Evolutionary conservation across 768 basidiomycete species (phyloP).

Genomic region (Suillus cothurnatus): DNA sequence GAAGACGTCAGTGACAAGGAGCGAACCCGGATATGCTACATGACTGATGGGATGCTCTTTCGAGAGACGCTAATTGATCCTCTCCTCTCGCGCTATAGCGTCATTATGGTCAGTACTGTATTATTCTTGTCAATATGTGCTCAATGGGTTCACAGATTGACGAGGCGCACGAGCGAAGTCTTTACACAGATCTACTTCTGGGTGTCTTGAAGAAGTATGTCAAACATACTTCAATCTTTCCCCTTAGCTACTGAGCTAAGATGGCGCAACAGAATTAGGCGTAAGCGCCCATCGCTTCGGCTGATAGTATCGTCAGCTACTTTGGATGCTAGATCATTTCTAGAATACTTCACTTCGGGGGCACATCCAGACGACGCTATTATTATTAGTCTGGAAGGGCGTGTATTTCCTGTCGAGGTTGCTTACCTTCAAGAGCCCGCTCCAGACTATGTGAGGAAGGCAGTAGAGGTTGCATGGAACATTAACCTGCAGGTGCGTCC

Average conservation of each 20-base stretch:
- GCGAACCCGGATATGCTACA: slow-evolving; percentile 87
- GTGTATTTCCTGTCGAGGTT: slow-evolving; percentile 94
- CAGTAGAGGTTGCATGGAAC: slow-evolving; percentile 83
- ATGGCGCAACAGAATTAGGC: slow-evolving; percentile 67
- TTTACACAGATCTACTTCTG: slow-evolving; percentile 93
- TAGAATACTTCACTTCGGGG: slow-evolving; percentile 82
- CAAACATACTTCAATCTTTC: slow-evolving; percentile 5
- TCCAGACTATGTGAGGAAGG: slow-evolving; percentile 78
- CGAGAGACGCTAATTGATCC: slow-evolving; percentile 93
- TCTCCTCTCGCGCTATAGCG: slow-evolving; percentile 87
- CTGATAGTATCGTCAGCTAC: slow-evolving; percentile 96
- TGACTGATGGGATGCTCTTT: slow-evolving; percentile 99
- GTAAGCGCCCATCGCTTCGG: slow-evolving; percentile 86
- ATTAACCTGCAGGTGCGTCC: slow-evolving; percentile 71
- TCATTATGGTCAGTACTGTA: slow-evolving; percentile 76
- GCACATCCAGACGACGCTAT: slow-evolving; percentile 68
- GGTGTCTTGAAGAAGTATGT: slow-evolving; percentile 91
- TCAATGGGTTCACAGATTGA: slow-evolving; percentile 64
- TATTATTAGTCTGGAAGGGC: slow-evolving; percentile 89
- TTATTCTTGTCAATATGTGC: slow-evolving; percentile 1
- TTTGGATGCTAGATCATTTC: slow-evolving; percentile 86
- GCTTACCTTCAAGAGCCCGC: slow-evolving; percentile 81
- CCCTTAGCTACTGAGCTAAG: slow-evolving; percentile 8
- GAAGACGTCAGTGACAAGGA: slow-evolving; percentile 89
- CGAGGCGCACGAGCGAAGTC: slow-evolving; percentile 94